These are phyloP conservation scores for Solanum neorickii DNA, from an alignment of 257 asterid species.

Conservation along the genomic window DNA sequence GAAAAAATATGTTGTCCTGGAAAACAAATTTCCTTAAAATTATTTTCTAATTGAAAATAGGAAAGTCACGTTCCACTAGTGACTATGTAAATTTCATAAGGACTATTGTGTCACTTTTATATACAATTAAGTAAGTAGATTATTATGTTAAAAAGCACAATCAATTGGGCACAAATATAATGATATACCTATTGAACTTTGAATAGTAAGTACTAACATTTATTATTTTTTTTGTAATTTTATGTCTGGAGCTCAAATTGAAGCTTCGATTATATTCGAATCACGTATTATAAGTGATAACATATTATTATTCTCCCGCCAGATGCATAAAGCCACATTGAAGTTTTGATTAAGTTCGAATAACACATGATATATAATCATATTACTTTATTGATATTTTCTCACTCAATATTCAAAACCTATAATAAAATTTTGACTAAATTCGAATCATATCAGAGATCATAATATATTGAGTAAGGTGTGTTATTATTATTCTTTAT, in stretches of 20 bases:
- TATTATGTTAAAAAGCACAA: no score
- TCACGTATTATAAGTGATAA: background rate
- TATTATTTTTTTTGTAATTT: no score
- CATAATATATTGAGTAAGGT: background rate
- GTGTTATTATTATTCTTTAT: background rate
- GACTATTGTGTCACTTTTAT: no score
- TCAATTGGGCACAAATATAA: no score
- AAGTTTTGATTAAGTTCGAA: no score
- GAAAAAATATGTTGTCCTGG: background rate
- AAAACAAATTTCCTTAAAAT: background rate
- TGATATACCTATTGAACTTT: background rate
- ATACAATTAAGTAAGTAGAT: no score
- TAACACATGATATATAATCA: no score
- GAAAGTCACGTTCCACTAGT: background rate
- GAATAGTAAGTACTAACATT: background rate
- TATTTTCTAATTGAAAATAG: background rate
- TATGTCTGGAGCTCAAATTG: no score
- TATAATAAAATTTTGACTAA: no score
- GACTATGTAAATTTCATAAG: background rate
- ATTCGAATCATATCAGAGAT: accelerated
- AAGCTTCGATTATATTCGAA: no score
- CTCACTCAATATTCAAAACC: accelerated
- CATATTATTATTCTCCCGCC: background rate
- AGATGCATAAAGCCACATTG: background rate
- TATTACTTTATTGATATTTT: no score